Base-by-base conservation (phyloP, 139 green algal genomes). In the Penium margaritaceum region DNA sequence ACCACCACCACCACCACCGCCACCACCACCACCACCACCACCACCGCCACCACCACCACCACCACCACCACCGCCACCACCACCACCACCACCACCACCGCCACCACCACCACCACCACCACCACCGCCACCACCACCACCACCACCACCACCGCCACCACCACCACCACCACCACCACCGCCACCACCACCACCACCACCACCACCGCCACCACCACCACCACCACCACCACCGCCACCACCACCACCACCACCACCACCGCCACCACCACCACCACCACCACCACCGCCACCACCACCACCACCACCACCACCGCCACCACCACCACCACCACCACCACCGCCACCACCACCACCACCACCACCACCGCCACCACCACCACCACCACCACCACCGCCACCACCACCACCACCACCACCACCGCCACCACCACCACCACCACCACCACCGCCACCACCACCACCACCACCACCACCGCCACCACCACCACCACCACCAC, bases 401-500 rank as follows among this genome's bases (percentile, higher is more conserved):
- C 43, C 43, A 14, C 12, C 43, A 12, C 12, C 12, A 12, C 43
- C 12, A 53, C 12, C 12, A 14, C 14, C 12, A 12, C 12, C 43
- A 14, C 12, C 43, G 43, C 14, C 12, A 53, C 43, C 12, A 53
- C 43, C 43, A 53, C 43, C 43, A 53, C 43, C 43, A 14, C 43
- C 43, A 53, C 14, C 43, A 53, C n/a, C n/a, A n/a, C n/a, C n/a
- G n/a, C 43, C 43, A 53, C 43, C 43, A 53, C 43, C 43, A 53
- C 43, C 43, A 53, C 43, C 43, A 53, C 43, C 43, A 53, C 43
- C 43, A 53, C 43, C 43, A 53, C 43, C 43, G 15, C 43, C 43
- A 53, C 43, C 43, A 53, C 43, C 43, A 53, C 43, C 43, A 53
- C 43, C 43, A 53, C 43, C 43, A 53, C 43, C 43, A 53, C 43